These are phyloP conservation scores for Pleoardoris graminearum DNA, from an alignment of 2,329 filamentous ascomycete species.

Conservation along the genomic window DNA sequence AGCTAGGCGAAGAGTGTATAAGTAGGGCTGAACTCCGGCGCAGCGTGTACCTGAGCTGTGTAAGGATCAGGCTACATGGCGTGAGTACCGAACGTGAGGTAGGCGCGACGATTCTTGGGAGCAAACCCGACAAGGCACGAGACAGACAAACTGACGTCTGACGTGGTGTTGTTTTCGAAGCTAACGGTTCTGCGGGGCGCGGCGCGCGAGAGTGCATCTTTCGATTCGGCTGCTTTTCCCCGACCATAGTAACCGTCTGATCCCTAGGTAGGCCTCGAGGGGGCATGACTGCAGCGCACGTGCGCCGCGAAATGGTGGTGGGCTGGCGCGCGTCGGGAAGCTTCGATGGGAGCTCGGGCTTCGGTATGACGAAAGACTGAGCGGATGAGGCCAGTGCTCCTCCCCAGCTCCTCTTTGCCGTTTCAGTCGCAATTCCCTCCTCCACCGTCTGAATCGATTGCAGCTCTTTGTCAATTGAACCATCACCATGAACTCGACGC, in stretches of 20 bases:
- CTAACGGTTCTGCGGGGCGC: not conserved
- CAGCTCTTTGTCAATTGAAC: constrained; percentile 25
- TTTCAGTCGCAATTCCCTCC: constrained; percentile 4
- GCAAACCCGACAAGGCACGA: constrained; percentile 4
- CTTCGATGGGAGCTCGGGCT: constrained; percentile 18
- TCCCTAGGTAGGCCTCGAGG: not conserved
- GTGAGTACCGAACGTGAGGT: constrained; percentile 4
- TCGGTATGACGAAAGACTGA: constrained; percentile 34
- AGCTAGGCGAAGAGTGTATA: not conserved
- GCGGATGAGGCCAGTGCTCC: constrained; percentile 17
- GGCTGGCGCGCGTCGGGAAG: constrained; percentile 10
- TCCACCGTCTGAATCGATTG: constrained; percentile 25
- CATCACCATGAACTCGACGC: constrained; percentile 69
- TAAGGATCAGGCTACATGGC: constrained; percentile 13
- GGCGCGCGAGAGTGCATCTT: constrained; percentile 8
- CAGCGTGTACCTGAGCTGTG: not conserved
- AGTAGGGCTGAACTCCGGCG: not conserved
- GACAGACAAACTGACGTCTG: constrained; percentile 2
- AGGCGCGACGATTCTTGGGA: not conserved
- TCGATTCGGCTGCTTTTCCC: not conserved
- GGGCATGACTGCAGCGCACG: not conserved
- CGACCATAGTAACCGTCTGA: not conserved
- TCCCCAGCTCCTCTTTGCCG: constrained; percentile 5
- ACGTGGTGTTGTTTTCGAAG: constrained; percentile 1
- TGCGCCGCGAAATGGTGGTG: constrained; percentile 13